Evolutionary conservation across 306 rosid species (phyloP).

Genomic region (Glycine latifolia): DNA sequence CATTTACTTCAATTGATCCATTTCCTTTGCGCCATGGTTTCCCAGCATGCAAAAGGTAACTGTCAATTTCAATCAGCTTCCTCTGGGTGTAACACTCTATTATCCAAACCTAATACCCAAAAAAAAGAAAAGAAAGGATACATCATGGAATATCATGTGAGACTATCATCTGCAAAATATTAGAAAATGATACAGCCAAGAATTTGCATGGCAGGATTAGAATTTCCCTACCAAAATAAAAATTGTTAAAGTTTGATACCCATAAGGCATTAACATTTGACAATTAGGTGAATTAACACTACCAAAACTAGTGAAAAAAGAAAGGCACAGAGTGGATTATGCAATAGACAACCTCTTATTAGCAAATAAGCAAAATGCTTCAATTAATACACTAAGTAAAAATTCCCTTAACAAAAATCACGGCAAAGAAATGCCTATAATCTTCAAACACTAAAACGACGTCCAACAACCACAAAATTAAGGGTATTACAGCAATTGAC

Average conservation of each 20-base stretch:
- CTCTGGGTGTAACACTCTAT: constrained; percentile 73
- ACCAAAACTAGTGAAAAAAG: constrained; percentile 29
- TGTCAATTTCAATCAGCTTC: constrained; percentile 86
- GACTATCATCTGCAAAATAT: constrained; percentile 24
- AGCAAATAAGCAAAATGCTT: neutral
- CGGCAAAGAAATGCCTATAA: constrained; percentile 3
- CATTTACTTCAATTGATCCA: constrained; percentile 48
- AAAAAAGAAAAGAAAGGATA: constrained; percentile 36
- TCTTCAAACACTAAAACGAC: neutral
- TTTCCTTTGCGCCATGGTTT: constrained; percentile 88
- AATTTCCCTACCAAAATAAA: constrained; percentile 9
- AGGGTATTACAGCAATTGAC: neutral
- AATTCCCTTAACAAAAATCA: constrained; percentile 18
- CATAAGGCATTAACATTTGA: neutral
- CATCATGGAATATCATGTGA: constrained; percentile 24
- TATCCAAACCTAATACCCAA: constrained; percentile 81
- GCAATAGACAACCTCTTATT: constrained; percentile 14
- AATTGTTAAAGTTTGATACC: neutral
- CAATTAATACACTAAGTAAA: constrained; percentile 18
- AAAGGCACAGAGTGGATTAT: constrained; percentile 19
- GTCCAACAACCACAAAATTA: constrained; percentile 5
- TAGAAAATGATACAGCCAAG: constrained; percentile 28
- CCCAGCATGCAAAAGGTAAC: constrained; percentile 78
- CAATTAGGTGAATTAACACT: constrained; percentile 4
- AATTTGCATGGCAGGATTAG: neutral